Conservation (phyloP, 2,329 filamentous ascomycete genomes). For the Fusarium tanahbumbuense region DNA sequence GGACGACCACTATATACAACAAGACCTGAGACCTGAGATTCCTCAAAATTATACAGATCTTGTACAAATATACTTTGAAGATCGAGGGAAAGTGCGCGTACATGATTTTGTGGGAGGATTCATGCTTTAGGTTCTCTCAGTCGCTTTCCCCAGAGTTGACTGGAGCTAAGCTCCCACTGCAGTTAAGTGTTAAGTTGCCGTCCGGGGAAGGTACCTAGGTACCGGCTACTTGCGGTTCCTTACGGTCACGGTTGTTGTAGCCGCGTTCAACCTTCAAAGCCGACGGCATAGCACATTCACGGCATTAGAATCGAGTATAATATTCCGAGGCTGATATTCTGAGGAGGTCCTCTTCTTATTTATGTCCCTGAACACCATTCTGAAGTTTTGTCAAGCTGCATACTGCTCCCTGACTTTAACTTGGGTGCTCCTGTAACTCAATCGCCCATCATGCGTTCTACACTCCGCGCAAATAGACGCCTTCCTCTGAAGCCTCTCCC, state of each 20-base stretch:
- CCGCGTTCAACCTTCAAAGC: slow-evolving; percentile 39
- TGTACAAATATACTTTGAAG: background rate
- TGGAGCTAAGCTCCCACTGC: slow-evolving; percentile 10
- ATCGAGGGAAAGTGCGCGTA: background rate
- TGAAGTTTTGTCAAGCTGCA: slow-evolving; percentile 22
- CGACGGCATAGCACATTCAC: slow-evolving; percentile 46
- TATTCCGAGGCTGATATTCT: slow-evolving; percentile 19
- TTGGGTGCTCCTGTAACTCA: slow-evolving; percentile 24
- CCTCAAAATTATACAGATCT: too few relatives aligned
- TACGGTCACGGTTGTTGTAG: slow-evolving; percentile 45
- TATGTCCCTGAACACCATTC: slow-evolving; percentile 16
- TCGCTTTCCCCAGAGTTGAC: slow-evolving; percentile 27
- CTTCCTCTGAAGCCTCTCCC: slow-evolving; percentile 59
- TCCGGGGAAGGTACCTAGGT: slow-evolving; percentile 43
- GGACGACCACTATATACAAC: background rate
- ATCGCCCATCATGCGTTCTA: slow-evolving; percentile 62
- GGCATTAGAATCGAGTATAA: slow-evolving; percentile 38
- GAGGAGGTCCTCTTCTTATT: slow-evolving; percentile 18
- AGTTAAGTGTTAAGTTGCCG: slow-evolving; percentile 1
- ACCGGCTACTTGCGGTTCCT: slow-evolving; percentile 52
- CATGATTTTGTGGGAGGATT: background rate
- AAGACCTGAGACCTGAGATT: background rate
- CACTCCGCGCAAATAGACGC: slow-evolving; percentile 62
- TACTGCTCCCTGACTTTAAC: slow-evolving; percentile 17
- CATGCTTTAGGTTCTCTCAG: background rate